Base-by-base conservation (phyloP, 108 stramenopile species). In the Nannochloropsis salina region DNA sequence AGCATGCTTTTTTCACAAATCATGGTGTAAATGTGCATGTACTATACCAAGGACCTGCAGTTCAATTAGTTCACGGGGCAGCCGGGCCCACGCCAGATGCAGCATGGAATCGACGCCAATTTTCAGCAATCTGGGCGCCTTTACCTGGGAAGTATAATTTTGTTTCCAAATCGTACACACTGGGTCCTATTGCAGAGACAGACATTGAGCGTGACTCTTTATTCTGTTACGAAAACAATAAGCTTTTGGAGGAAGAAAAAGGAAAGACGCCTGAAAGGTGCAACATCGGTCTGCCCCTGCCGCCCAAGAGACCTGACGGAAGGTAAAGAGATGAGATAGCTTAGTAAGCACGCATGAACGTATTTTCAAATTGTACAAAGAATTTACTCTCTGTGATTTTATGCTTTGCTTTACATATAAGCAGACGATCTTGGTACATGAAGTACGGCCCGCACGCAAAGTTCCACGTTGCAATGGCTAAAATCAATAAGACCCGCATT, bases 51-150 rank as follows among this genome's bases (percentile, higher is more conserved):
- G 12, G 15, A 40, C 45, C 86, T 18, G 83, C 89, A 9, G 83
- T 90, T 18, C 82, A 87, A 83, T 86, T 90, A 83, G 86, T 43
- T 8, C 45, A 42, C 41, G 88, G 88, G 18, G 42, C 42, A 8
- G 86, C 88, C 41, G 86, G 82, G 83, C 88, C 88, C 41, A 43
- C 83, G 15, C 88, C 89, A 42, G 61, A 89, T 44, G 86, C 86
- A 84, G 74, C 84, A 42, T 91, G 89, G 89, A 88, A 85, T 43
- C 88, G 89, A 9, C 43, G 90, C 8, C 89, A 91, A 44, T 88
- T 90, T n/a, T 85, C 84, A 51, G 88, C 90, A 90, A 91, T 91
- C 42, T 91, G 90, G 90, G 90, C 90, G 41, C 90, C 90, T 43
- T 82, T 90, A 45, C 85, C 45, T 3, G 22, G 18, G 80, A 88